Conservation (phyloP, 805 yeast species). For the Yueomyces sp. region DNA sequence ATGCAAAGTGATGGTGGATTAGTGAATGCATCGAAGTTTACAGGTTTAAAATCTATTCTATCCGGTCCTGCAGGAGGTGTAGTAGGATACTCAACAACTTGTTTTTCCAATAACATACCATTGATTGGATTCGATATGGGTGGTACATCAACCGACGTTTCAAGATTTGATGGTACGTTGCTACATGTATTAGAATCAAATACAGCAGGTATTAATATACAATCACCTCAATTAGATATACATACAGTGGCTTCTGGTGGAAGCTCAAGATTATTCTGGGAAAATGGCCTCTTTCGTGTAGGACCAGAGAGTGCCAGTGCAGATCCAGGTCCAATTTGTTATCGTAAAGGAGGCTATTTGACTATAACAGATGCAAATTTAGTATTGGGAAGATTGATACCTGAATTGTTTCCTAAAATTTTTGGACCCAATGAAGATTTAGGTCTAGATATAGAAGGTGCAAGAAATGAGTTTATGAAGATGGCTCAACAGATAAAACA, state of each 20-base stretch:
- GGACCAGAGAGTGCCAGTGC: conserved; percentile 85
- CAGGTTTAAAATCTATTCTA: conserved; percentile 77
- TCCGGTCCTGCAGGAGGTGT: conserved; percentile 99
- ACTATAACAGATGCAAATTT: conserved; percentile 81
- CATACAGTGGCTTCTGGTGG: conserved; percentile 83
- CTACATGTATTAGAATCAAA: conserved; percentile 76
- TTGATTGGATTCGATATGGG: conserved; percentile 84
- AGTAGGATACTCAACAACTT: conserved; percentile 81
- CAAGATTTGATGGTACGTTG: conserved; percentile 53
- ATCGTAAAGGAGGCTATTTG: conserved; percentile 71
- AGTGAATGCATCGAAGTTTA: conserved; percentile 68
- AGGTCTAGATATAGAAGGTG: conserved; percentile 44
- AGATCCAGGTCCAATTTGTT: conserved; percentile 85
- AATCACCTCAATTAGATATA: conserved; percentile 73
- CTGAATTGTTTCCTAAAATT: conserved; percentile 66
- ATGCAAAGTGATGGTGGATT: conserved; percentile 98
- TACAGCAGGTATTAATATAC: conserved; percentile 73
- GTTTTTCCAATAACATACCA: conserved; percentile 50
- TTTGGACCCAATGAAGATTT: conserved; percentile 74
- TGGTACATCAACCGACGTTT: conserved; percentile 80
- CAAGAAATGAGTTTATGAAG: conserved; percentile 35
- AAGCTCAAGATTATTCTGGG: conserved; percentile 54
- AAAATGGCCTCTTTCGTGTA: conserved; percentile 61
- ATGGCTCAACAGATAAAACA: conserved; percentile 45
- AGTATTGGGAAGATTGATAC: conserved; percentile 55